Conservation (phyloP, 2,329 filamentous ascomycete species). For the Chaetomium olivaceum region DNA sequence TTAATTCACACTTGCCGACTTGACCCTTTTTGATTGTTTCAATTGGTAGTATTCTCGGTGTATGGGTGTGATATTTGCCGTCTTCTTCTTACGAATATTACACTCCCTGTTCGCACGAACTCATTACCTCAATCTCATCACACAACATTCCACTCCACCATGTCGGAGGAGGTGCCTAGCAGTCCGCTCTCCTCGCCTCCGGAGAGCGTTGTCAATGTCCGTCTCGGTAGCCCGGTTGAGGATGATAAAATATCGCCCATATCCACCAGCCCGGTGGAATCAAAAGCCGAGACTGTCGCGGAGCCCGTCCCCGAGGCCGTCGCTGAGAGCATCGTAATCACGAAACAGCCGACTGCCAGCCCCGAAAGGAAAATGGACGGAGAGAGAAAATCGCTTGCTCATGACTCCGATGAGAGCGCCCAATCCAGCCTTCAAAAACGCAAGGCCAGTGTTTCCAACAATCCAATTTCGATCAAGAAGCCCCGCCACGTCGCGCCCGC, state of each 20-base stretch:
- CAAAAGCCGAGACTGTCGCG: neutral
- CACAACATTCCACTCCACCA: neutral
- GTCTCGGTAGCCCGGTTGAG: neutral
- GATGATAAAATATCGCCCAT: neutral
- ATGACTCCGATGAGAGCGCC: constrained; percentile 1
- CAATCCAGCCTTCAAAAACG: constrained; percentile 20
- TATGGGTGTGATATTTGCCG: neutral
- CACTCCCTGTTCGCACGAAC: neutral
- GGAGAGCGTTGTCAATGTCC: constrained; percentile 15
- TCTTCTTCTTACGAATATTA: neutral
- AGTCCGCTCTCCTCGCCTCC: constrained; percentile 25
- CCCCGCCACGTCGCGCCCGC: constrained; percentile 17
- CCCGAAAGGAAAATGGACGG: neutral
- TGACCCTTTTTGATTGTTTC: neutral
- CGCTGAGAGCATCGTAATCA: neutral
- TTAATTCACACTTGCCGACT: neutral
- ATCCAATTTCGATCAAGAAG: constrained; percentile 24
- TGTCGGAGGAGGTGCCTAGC: neutral
- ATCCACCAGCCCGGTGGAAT: neutral
- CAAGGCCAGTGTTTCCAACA: constrained; percentile 12
- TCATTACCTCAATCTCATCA: neutral
- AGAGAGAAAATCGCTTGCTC: neutral
- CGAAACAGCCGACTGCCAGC: neutral
- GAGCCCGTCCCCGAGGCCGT: too few relatives aligned
- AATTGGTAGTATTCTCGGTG: too few relatives aligned